These are phyloP conservation scores for Cordyceps farinosa DNA, from an alignment of 2,329 filamentous ascomycete genomes.

Conservation along the genomic window DNA sequence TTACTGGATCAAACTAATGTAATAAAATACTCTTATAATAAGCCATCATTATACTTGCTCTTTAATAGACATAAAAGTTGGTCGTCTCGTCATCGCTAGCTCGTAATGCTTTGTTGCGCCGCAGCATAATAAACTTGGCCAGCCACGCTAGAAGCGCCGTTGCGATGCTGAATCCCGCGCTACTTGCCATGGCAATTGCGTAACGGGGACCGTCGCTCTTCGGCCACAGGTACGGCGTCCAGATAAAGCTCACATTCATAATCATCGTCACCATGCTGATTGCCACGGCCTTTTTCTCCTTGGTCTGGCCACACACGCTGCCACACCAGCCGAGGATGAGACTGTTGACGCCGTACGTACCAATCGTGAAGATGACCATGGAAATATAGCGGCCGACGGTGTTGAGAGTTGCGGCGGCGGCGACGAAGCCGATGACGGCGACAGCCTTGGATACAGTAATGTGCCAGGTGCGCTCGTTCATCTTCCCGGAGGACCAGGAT, in stretches of 20 bases:
- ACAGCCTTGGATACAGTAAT: slow-evolving; percentile 38
- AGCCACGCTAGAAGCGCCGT: slow-evolving; percentile 36
- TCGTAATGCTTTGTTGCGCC: slow-evolving; percentile 32
- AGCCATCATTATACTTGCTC: too few species aligned
- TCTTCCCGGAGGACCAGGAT: slow-evolving; percentile 34
- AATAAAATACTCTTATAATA: too few species aligned
- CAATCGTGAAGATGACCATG: slow-evolving; percentile 32
- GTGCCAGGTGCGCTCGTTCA: slow-evolving; percentile 43
- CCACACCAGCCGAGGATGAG: slow-evolving; percentile 38
- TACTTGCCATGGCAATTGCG: slow-evolving; percentile 33
- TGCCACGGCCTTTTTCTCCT: slow-evolving; percentile 42
- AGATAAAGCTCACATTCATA: slow-evolving; percentile 34
- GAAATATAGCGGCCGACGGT: slow-evolving; percentile 28
- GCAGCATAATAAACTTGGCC: slow-evolving; percentile 34
- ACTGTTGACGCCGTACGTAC: slow-evolving; percentile 35
- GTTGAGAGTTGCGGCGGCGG: slow-evolving; percentile 25
- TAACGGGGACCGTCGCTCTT: slow-evolving; percentile 38
- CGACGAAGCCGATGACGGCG: slow-evolving; percentile 38
- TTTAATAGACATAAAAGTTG: slow-evolving; percentile 27
- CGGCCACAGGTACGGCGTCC: slow-evolving; percentile 41
- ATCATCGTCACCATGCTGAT: slow-evolving; percentile 31
- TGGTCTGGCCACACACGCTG: slow-evolving; percentile 38
- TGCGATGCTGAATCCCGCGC: slow-evolving; percentile 21
- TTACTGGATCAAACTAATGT: too few species aligned
- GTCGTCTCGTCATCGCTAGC: slow-evolving; percentile 25